phyloP scores from a whole-genome alignment of 2,329 filamentous ascomycete genomes.

The Alternaria incomplexa region DNA sequence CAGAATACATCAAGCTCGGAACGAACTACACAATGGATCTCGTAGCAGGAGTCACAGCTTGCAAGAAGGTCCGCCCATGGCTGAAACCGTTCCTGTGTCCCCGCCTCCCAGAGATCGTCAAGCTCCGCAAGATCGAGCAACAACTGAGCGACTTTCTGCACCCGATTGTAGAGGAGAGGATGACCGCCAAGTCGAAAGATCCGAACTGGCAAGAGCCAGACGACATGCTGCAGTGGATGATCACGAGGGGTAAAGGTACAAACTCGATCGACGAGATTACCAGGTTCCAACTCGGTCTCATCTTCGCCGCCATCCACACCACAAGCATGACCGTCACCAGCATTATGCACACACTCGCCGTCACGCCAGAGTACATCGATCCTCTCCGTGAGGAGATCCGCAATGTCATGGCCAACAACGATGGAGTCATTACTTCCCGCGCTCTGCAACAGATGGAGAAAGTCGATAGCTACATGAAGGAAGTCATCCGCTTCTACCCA shows the following conservation, averaged over 20 bases:
- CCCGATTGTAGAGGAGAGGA: conserved; percentile 36
- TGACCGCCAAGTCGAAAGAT: conserved; percentile 28
- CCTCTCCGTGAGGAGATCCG: conserved; percentile 52
- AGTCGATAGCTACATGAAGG: conserved; percentile 48
- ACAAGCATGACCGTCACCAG: conserved; percentile 35
- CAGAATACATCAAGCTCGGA: conserved; percentile 37
- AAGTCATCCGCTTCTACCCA: conserved; percentile 36
- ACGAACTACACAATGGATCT: conserved; percentile 43
- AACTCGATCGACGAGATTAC: conserved; percentile 9
- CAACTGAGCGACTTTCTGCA: conserved; percentile 18
- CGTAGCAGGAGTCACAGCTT: conserved; percentile 31
- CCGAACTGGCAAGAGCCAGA: conserved; percentile 42
- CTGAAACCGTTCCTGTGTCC: conserved; percentile 32
- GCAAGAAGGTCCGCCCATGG: conserved; percentile 36
- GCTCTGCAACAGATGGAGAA: conserved; percentile 45
- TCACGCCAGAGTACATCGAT: conserved; percentile 49
- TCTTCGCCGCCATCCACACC: conserved; percentile 42
- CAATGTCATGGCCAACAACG: conserved; percentile 46
- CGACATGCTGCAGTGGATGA: conserved; percentile 49
- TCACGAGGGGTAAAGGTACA: conserved; percentile 27
- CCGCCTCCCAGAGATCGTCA: conserved; percentile 32
- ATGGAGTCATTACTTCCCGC: conserved; percentile 34
- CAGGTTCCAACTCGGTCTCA: conserved; percentile 29
- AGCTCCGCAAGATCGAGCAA: conserved; percentile 26
- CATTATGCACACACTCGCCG: conserved; percentile 40